A percentile compares a stretch with the other conserved stretches of the same genome.
These are phyloP conservation scores for Kazachstania bromeliacearum DNA, from an alignment of 805 yeast species.

Conservation along the genomic window DNA sequence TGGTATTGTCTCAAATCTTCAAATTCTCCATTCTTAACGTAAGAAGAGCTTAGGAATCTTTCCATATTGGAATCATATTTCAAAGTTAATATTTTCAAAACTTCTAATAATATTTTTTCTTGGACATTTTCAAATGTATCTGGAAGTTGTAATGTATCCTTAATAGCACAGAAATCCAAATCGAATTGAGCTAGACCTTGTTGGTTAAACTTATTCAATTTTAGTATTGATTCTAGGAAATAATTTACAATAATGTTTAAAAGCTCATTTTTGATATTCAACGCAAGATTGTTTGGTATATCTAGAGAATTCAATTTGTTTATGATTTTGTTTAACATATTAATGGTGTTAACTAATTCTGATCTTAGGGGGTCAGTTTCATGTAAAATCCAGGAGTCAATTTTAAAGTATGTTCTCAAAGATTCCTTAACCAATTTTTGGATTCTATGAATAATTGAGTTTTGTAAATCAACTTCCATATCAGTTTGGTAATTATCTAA, in stretches of 20 bases:
- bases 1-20: conserved; percentile 16
- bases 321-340: conserved; percentile 15
- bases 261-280: conserved; percentile 20
- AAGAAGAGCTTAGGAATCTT: conserved; percentile 14
- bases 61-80: conserved; percentile 18
- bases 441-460: conserved; percentile 25
- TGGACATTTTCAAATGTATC: conserved; percentile 10
- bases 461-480: conserved; percentile 22
- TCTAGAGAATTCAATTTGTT: conserved; percentile 9
- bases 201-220: conserved; percentile 30
- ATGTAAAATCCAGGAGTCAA: conserved; percentile 26
- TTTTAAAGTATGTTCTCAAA: conserved; percentile 26
- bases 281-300: conserved; percentile 9
- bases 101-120: conserved; percentile 18
- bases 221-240: conserved; percentile 30
- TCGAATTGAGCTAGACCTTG: conserved; percentile 28
- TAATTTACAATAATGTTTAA: conserved; percentile 25
- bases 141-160: conserved; percentile 21
- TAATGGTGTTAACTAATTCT: conserved; percentile 26
- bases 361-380: conserved; percentile 13
- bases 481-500: conserved; percentile 22
- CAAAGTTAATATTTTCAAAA: conserved; percentile 23
- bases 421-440: conserved; percentile 24
- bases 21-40: conserved; percentile 27
- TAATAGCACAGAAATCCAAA: conserved; percentile 26